Percentiles rank a stretch among this genome's conserved stretches.
Evolutionary conservation across 2,329 filamentous ascomycete species (phyloP).

Genomic region (Colletotrichum sansevieriae): DNA sequence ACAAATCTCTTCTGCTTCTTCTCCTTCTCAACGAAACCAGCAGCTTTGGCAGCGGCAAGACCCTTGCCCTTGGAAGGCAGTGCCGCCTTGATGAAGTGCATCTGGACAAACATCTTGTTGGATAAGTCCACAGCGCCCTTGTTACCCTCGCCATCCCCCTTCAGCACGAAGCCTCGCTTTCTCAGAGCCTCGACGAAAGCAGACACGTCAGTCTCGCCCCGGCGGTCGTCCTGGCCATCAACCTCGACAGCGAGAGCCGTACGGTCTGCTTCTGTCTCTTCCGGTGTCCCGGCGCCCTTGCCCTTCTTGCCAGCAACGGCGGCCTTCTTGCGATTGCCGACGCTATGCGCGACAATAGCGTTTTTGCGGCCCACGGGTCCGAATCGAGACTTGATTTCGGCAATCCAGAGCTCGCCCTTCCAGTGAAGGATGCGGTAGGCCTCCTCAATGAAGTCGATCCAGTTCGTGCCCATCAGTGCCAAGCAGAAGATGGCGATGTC

Average conservation of each 20-base stretch:
- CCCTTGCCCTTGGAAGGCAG: slow-evolving; percentile 83
- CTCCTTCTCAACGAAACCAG: slow-evolving; percentile 58
- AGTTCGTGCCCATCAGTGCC: slow-evolving; percentile 98
- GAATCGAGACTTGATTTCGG: slow-evolving; percentile 96
- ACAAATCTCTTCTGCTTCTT: slow-evolving; percentile 69
- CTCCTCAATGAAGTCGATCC: slow-evolving; percentile 96
- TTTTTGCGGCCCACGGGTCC: slow-evolving; percentile 58
- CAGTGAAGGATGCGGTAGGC: slow-evolving; percentile 91
- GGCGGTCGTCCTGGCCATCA: slow-evolving; percentile 73
- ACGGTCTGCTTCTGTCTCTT: slow-evolving; percentile 58
- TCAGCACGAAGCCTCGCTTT: slow-evolving; percentile 87
- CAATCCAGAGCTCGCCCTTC: slow-evolving; percentile 97
- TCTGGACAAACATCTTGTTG: slow-evolving; percentile 99
- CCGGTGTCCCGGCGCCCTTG: slow-evolving; percentile 54
- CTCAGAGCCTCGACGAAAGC: slow-evolving; percentile 88
- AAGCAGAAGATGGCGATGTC: slow-evolving; percentile 96
- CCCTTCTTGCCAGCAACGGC: slow-evolving; percentile 58
- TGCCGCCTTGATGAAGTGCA: slow-evolving; percentile 92
- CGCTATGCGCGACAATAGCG: slow-evolving; percentile 73
- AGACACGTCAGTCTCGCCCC: slow-evolving; percentile 85
- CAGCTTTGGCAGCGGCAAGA: slow-evolving; percentile 70
- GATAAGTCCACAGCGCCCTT: slow-evolving; percentile 77
- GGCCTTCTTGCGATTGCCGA: slow-evolving; percentile 74
- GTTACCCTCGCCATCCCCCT: slow-evolving; percentile 64
- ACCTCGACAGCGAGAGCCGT: slow-evolving; percentile 77